Conservation (phyloP, 23 red algal species). For the Gracilaria gracilis region DNA sequence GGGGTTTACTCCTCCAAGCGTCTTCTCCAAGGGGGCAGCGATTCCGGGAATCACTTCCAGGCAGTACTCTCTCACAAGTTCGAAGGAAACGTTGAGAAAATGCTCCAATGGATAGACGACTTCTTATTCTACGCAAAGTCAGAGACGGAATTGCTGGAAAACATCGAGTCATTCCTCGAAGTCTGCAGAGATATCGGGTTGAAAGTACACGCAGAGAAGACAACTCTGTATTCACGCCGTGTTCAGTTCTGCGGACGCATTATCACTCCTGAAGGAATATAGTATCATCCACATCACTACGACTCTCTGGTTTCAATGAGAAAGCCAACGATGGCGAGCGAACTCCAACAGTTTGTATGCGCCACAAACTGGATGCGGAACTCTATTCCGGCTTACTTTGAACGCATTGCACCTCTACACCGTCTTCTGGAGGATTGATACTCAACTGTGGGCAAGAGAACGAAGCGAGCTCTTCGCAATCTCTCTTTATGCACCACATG, state of each 20-base stretch:
- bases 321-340: neutral
- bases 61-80: neutral
- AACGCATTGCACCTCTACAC: conserved; percentile 12
- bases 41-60: conserved; percentile 31
- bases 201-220: conserved; percentile 29
- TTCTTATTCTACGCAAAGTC: neutral
- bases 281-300: conserved; percentile 7
- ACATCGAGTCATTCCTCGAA: conserved; percentile 6
- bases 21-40: conserved; percentile 3
- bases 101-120: conserved; percentile 47
- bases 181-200: conserved; percentile 20
- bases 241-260: conserved; percentile 14
- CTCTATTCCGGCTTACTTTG: neutral
- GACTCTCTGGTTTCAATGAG: conserved; percentile 18
- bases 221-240: neutral
- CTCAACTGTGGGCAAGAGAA: neutral
- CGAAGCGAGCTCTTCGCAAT: conserved; percentile 33
- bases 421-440: neutral
- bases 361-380: conserved; percentile 35
- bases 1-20: conserved; percentile 18
- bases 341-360: conserved; percentile 41
- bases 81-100: neutral
- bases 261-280: neutral
- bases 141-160: neutral
- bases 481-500: conserved; percentile 19